Evolutionary conservation across 495 filamentous ascomycete species (phyloP).

Genomic region (Penicillium antarcticum): DNA sequence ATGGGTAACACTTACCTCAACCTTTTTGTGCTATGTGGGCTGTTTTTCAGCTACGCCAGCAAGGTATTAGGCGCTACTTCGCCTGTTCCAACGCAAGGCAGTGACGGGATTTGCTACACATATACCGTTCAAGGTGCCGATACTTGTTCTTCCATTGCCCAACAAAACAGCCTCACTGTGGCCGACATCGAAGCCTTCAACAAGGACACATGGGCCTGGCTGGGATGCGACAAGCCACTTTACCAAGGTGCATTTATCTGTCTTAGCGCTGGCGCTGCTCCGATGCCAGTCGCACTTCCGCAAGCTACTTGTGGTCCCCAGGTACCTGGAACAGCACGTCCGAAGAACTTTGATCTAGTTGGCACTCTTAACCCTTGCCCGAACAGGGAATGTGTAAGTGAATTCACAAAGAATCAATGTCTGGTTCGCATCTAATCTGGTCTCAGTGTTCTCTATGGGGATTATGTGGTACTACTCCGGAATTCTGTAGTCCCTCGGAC

Average conservation of each 20-base stretch:
- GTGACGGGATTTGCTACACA: not conserved
- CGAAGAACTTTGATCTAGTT: not conserved
- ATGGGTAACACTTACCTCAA: no score
- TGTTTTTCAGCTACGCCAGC: no score
- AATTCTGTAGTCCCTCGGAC: not conserved
- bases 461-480: not conserved
- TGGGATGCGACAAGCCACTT: not conserved
- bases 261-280: not conserved
- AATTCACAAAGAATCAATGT: not conserved
- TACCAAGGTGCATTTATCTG: not conserved
- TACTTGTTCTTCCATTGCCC: not conserved
- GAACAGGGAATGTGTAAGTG: not conserved
- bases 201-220: not conserved
- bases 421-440: not conserved
- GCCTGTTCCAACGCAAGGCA: not conserved
- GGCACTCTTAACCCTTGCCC: not conserved
- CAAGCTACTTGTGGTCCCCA: constrained; percentile 1
- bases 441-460: not conserved
- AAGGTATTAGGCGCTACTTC: not conserved
- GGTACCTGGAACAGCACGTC: not conserved
- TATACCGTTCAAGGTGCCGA: not conserved
- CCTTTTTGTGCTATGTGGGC: no score
- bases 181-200: not conserved
- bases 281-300: constrained; percentile 1
- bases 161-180: not conserved